Percentiles rank a stretch among this genome's conserved stretches.
phyloP scores from a whole-genome alignment of 2,329 filamentous ascomycete genomes.

The Nigrospora sphaerica region DNA sequence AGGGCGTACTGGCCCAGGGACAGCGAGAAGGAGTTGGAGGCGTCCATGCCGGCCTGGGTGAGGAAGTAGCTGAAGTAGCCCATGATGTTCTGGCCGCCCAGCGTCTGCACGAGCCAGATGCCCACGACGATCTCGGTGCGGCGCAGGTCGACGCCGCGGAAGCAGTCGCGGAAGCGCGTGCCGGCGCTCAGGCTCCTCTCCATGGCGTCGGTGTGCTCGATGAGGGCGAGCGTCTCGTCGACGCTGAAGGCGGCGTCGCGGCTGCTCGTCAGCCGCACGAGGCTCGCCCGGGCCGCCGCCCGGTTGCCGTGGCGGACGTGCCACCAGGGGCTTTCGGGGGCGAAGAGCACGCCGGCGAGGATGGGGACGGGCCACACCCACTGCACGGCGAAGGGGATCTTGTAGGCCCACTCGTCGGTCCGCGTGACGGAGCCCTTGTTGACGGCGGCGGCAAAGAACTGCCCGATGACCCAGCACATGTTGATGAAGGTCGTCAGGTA shows the following conservation, averaged over 20 bases:
- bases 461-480: constrained; percentile 50
- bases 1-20: constrained; percentile 42
- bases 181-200: constrained; percentile 36
- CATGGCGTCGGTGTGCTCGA: constrained; percentile 44
- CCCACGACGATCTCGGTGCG: constrained; percentile 44
- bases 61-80: constrained; percentile 40
- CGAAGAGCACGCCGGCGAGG: constrained; percentile 34
- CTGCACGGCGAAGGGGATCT: constrained; percentile 43
- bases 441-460: constrained; percentile 42
- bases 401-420: constrained; percentile 38
- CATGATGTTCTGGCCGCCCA: constrained; percentile 41
- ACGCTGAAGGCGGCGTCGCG: constrained; percentile 31
- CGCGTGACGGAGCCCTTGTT: constrained; percentile 32
- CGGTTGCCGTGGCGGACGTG: constrained; percentile 35
- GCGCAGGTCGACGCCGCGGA: constrained; percentile 42
- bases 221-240: constrained; percentile 44
- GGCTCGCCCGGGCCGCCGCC: constrained; percentile 30
- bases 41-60: constrained; percentile 36
- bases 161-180: constrained; percentile 41
- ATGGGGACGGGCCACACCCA: constrained; percentile 46
- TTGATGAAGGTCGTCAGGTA: constrained; percentile 50
- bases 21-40: constrained; percentile 34
- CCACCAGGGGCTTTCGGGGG: constrained; percentile 47
- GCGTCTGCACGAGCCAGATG: constrained; percentile 41
- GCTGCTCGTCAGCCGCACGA: constrained; percentile 32